These are phyloP conservation scores for Gnomoniopsis smithogilvyi DNA, from an alignment of 2,329 filamentous ascomycete species.

Conservation along the genomic window DNA sequence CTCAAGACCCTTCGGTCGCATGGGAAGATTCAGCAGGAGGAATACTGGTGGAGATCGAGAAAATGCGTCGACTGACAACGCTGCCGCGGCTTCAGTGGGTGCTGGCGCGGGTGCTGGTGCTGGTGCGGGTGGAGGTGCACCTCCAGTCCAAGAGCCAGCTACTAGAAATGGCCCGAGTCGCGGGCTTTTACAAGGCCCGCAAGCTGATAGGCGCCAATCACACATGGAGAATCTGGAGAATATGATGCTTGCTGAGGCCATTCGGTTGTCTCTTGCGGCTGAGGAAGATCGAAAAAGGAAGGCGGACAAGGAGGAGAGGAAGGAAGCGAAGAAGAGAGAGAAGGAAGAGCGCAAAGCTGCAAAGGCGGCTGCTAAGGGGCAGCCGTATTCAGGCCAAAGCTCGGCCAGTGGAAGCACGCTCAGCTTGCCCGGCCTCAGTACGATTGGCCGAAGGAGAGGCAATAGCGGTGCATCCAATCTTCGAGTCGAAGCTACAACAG, in stretches of 20 bases:
- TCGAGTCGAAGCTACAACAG: conserved; percentile 51
- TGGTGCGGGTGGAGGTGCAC: conserved; percentile 12
- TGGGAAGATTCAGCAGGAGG: conserved; percentile 58
- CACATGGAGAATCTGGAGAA: conserved; percentile 89
- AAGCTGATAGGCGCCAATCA: conserved; percentile 31
- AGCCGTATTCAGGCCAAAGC: conserved; percentile 36
- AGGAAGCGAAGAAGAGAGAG: conserved; percentile 79
- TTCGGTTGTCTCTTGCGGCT: conserved; percentile 82
- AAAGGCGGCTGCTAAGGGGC: conserved; percentile 55
- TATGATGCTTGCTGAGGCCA: conserved; percentile 98
- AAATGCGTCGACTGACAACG: conserved; percentile 25
- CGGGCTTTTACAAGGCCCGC: conserved; percentile 18
- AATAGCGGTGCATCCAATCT: conserved; percentile 60
- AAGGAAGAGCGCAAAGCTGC: conserved; percentile 79
- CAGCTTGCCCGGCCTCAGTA: conserved; percentile 57
- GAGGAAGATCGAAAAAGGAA: conserved; percentile 91
- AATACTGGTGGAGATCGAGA: conserved; percentile 39
- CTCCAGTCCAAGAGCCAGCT: conserved; percentile 31
- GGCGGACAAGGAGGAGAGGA: conserved; percentile 74
- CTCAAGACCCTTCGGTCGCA: conserved; percentile 44
- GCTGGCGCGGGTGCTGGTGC: conserved; percentile 16
- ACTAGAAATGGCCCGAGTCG: conserved; percentile 29
- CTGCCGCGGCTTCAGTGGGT: conserved; percentile 25
- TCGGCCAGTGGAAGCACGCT: conserved; percentile 62
- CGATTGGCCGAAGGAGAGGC: conserved; percentile 52